Base-by-base conservation (phyloP, 352 stramenopile genomes). In the Phytophthora pistaciae region DNA sequence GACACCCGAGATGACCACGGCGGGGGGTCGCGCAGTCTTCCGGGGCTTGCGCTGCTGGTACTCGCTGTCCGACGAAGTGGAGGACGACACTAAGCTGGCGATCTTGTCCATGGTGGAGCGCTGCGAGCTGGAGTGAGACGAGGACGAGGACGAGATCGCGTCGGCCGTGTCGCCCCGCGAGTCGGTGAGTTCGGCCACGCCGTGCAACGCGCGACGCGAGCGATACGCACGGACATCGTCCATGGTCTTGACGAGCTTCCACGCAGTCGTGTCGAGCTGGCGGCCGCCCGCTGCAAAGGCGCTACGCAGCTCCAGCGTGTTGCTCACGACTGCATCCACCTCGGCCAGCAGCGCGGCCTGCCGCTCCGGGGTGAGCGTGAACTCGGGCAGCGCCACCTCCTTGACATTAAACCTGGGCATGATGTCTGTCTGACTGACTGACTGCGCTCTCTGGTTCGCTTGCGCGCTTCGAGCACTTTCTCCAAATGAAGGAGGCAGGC, bases 221-320 rank as follows among this genome's bases (percentile, higher is more conserved):
- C 71, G 75, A 56, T 76, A 85, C n/a, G 76, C 64, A 8, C 64
- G 65, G 25, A 83, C 68, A 53, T 79, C 70, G 46, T 83, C 72
- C 56, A 78, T 77, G 56, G 72, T 74, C 57, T 79, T 83, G 20
- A 85, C 60, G 36, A 81, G 70, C 48, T 85, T 83, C 75, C 78
- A 83, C 8, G 68, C 72, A 0, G 71, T 68, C 11, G 53, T 66
- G 62, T 77, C 66, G 40, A 84, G 71, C 60, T 84, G 61, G 7
- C 66, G 77, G 8, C 68, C 65, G 31, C 66, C 64, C 9, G 62
- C 65, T 49, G 68, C 60, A 60, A 85, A 81, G 42, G 67, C 74
- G 36, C 77, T 75, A 36, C 64, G 75, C 18, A 79, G 50, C 16
- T 78, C 65, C 10, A 84, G 58, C 5, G 77, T 84, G 44, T 78